phyloP scores from a whole-genome alignment of 169 alveolate species.

The Plasmodium billcollinsi region DNA sequence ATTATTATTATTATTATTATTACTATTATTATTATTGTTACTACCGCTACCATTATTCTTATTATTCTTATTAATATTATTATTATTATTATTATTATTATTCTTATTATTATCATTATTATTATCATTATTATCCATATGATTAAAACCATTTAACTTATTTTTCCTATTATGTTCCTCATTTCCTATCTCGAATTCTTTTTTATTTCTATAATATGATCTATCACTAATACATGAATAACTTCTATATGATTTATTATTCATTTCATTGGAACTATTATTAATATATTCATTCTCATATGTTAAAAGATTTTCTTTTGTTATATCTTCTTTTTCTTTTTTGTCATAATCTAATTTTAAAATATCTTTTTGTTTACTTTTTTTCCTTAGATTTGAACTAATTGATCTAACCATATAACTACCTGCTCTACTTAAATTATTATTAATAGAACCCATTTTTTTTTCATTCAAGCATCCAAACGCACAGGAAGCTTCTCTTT shows the following conservation, averaged over 20 bases:
- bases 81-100: too few relatives aligned
- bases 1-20: neutral
- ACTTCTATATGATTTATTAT: constrained; percentile 31
- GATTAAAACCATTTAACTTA: neutral
- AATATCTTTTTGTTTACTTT: constrained; percentile 24
- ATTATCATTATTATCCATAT: too few relatives aligned
- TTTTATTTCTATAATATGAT: constrained; percentile 21
- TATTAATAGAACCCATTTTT: constrained; percentile 7
- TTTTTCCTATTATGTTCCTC: constrained; percentile 1
- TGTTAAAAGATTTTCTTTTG: constrained; percentile 72
- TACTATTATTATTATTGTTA: neutral
- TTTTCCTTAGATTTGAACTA: constrained; percentile 63
- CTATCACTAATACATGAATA: constrained; percentile 51
- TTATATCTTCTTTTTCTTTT: constrained; percentile 72
- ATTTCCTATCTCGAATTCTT: constrained; percentile 12
- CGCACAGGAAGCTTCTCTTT: constrained; percentile 18
- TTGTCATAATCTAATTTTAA: constrained; percentile 56
- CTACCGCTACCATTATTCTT: too few relatives aligned
- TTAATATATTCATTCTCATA: constrained; percentile 40
- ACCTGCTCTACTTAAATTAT: constrained; percentile 14
- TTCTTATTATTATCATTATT: too few relatives aligned
- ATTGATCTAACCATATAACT: constrained; percentile 59
- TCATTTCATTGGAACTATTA: neutral
- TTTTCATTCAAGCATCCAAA: constrained; percentile 13
- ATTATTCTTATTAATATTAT: too few relatives aligned